These are phyloP conservation scores for Ustilago loliicola DNA, from an alignment of 1,284 basidiomycete species.

Conservation along the genomic window DNA sequence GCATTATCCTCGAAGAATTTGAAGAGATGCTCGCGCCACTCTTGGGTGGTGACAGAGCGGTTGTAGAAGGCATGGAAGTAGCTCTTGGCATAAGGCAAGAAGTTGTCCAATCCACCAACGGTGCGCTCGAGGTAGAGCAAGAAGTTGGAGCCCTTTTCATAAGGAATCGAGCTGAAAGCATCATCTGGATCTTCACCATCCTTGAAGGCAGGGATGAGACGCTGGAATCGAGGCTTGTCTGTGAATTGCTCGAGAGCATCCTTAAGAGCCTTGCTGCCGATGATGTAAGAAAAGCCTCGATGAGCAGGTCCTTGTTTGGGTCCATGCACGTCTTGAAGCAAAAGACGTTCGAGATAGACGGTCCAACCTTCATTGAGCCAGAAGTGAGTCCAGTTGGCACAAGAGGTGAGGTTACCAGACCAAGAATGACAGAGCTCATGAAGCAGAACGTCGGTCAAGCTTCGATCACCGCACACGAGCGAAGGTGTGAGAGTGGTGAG, in stretches of 20 bases:
- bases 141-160: conserved; percentile 83
- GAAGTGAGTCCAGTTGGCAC: conserved; percentile 68
- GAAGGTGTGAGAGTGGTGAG: conserved; percentile 67
- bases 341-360: conserved; percentile 89
- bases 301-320: conserved; percentile 76
- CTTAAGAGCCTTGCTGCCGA: conserved; percentile 80
- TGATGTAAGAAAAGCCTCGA: conserved; percentile 84
- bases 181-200: conserved; percentile 78
- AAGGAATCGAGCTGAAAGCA: conserved; percentile 75
- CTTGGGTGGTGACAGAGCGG: conserved; percentile 85
- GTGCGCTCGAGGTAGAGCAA: conserved; percentile 78
- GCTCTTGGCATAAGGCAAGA: conserved; percentile 75
- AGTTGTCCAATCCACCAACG: conserved; percentile 85
- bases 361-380: conserved; percentile 80
- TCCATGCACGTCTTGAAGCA: conserved; percentile 79
- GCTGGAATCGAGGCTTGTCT: conserved; percentile 80
- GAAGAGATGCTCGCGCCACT: conserved; percentile 89
- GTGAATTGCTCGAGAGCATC: conserved; percentile 77
- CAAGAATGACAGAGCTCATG: conserved; percentile 69
- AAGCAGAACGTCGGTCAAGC: conserved; percentile 72
- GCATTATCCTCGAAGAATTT: conserved; percentile 77
- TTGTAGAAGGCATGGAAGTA: conserved; percentile 78
- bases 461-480: conserved; percentile 65
- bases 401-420: conserved; percentile 68
- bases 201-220: conserved; percentile 86